A percentile compares a stretch with the other conserved stretches of the same genome.
phyloP scores from a whole-genome alignment of 371 early-diverging fungal genomes.

The Lichtheimia corymbifera region DNA sequence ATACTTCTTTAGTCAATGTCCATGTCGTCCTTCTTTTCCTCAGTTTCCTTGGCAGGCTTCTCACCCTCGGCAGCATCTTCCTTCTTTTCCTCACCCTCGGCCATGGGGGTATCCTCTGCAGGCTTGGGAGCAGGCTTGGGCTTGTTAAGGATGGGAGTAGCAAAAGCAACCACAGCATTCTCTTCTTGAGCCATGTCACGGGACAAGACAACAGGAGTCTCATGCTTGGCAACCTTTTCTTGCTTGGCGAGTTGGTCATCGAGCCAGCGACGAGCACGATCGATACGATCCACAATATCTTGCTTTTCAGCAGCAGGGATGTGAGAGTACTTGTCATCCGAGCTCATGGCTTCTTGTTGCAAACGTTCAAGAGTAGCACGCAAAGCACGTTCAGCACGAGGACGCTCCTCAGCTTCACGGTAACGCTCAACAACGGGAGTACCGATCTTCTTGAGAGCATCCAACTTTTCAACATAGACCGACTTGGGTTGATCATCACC shows the following conservation, averaged over 20 bases:
- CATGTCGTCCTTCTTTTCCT: conserved; percentile 61
- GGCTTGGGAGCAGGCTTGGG: conserved; percentile 84
- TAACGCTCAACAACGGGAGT: conserved; percentile 82
- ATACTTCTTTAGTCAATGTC: conserved; percentile 59
- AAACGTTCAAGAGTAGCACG: conserved; percentile 77
- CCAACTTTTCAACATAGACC: conserved; percentile 84
- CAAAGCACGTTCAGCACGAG: conserved; percentile 78
- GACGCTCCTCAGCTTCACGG: conserved; percentile 86
- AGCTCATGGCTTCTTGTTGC: conserved; percentile 68
- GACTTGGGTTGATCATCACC: conserved; percentile 93
- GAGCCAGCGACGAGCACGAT: conserved; percentile 87
- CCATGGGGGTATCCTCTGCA: conserved; percentile 46
- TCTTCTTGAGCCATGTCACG: conserved; percentile 79
- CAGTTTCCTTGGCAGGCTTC: conserved; percentile 20
- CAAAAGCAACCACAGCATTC: conserved; percentile 60
- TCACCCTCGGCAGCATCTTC: conserved; percentile 15
- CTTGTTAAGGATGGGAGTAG: conserved; percentile 83
- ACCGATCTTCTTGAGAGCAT: conserved; percentile 79
- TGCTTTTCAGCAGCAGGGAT: conserved; percentile 87
- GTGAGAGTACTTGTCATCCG: conserved; percentile 87
- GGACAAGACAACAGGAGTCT: conserved; percentile 68
- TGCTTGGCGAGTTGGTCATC: conserved; percentile 79
- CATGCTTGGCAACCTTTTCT: conserved; percentile 73
- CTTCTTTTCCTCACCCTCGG: conserved; percentile 40
- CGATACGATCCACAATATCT: conserved; percentile 72